These are phyloP conservation scores for Pyrenochaeta sp. DNA, from an alignment of 2,329 filamentous ascomycete genomes.

Conservation along the genomic window DNA sequence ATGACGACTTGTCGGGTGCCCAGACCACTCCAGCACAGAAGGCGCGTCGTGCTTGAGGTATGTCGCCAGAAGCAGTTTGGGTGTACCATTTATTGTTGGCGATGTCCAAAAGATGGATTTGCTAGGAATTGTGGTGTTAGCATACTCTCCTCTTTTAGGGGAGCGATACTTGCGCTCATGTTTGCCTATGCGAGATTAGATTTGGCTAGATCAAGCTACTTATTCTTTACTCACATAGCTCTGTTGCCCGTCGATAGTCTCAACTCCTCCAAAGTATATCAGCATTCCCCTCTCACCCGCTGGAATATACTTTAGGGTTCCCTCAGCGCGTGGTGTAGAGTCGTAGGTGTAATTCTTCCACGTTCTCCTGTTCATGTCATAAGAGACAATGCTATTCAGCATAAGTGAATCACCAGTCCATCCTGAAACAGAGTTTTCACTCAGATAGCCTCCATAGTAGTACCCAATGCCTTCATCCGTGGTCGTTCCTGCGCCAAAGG, in stretches of 20 bases:
- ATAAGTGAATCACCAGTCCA: conserved; percentile 35
- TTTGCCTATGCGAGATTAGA: conserved; percentile 20
- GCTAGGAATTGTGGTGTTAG: conserved; percentile 1
- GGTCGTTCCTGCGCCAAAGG: conserved; percentile 20
- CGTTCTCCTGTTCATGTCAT: conserved; percentile 59
- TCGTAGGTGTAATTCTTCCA: conserved; percentile 62
- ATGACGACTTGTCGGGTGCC: conserved; percentile 64
- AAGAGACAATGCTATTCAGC: conserved; percentile 59
- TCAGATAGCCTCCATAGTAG: conserved; percentile 68
- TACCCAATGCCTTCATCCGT: conserved; percentile 51
- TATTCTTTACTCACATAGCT: conserved; percentile 9
- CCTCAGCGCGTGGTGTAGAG: conserved; percentile 61
- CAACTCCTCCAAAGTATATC: conserved; percentile 66
- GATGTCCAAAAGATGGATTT: conserved; percentile 65
- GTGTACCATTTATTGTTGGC: conserved; percentile 64
- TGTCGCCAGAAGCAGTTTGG: conserved; percentile 61
- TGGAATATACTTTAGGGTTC: conserved; percentile 64
- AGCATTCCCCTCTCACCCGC: conserved; percentile 64
- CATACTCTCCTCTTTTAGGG: background rate
- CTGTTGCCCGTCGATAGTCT: conserved; percentile 4
- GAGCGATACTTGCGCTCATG: conserved; percentile 20
- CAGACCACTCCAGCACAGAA: conserved; percentile 68
- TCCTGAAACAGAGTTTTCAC: conserved; percentile 54
- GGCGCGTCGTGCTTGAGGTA: conserved; percentile 60
- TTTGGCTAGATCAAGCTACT: background rate